Conservation (phyloP, 805 yeast genomes). For the Kuraishia borneana region DNA sequence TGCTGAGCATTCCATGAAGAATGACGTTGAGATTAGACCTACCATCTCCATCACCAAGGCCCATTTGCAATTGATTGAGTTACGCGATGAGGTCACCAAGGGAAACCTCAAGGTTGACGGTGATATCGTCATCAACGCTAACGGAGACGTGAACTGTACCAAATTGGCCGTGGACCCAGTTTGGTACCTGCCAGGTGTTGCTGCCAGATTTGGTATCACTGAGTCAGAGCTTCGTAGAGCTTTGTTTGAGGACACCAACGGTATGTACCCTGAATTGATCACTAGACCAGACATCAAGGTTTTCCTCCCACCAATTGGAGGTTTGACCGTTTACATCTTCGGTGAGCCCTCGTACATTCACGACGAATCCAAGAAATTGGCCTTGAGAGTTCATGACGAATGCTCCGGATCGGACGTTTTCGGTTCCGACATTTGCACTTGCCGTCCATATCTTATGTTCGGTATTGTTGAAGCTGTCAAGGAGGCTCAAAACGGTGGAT, state of each 20-base stretch:
- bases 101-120: constrained; percentile 53
- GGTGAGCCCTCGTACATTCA: constrained; percentile 48
- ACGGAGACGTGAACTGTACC: constrained; percentile 52
- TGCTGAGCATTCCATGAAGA: constrained; percentile 27
- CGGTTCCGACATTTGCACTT: constrained; percentile 59
- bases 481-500: constrained; percentile 58
- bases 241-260: constrained; percentile 58
- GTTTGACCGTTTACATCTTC: constrained; percentile 53
- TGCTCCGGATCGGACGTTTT: constrained; percentile 65
- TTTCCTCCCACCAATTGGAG: constrained; percentile 62
- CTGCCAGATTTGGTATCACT: constrained; percentile 45
- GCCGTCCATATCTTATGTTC: constrained; percentile 56
- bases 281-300: constrained; percentile 60
- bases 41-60: constrained; percentile 61
- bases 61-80: constrained; percentile 46
- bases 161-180: constrained; percentile 64
- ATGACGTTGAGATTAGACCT: constrained; percentile 48
- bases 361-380: constrained; percentile 37
- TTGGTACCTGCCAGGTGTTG: constrained; percentile 63
- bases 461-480: constrained; percentile 60
- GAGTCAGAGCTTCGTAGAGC: constrained; percentile 48
- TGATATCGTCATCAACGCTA: constrained; percentile 41
- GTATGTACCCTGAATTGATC: constrained; percentile 58
- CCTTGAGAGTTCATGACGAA: constrained; percentile 57
- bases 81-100: constrained; percentile 40